These are phyloP conservation scores for Hyaloscypha variabilis DNA, from an alignment of 495 filamentous ascomycete genomes.

Conservation along the genomic window DNA sequence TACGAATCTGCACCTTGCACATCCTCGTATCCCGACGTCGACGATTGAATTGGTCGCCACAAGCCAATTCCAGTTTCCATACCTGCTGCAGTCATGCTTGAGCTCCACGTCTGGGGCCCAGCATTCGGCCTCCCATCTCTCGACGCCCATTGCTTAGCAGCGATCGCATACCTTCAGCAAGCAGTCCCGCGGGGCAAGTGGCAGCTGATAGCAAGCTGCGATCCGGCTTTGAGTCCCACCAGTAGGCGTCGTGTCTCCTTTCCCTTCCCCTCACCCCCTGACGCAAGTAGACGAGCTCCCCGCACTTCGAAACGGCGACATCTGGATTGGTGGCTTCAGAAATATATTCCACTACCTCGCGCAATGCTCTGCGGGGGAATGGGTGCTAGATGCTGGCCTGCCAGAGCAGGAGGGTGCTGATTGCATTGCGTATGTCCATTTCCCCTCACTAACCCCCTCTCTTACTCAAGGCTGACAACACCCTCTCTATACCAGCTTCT, in stretches of 20 bases:
- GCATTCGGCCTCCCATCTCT: slow-evolving; percentile 87
- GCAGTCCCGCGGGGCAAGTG: slow-evolving; percentile 63
- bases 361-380: slow-evolving; percentile 51
- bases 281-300: slow-evolving; percentile 68
- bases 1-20: neutral
- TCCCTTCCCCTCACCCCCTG: neutral
- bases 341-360: slow-evolving; percentile 73
- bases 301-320: slow-evolving; percentile 63
- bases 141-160: slow-evolving; percentile 83
- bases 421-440: slow-evolving; percentile 51
- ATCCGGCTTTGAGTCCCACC: slow-evolving; percentile 73
- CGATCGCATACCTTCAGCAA: slow-evolving; percentile 70
- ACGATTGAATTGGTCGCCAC: neutral
- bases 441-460: neutral
- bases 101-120: slow-evolving; percentile 91
- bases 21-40: neutral
- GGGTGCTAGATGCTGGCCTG: slow-evolving; percentile 57
- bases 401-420: slow-evolving; percentile 51
- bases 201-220: slow-evolving; percentile 75
- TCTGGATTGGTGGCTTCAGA: slow-evolving; percentile 70
- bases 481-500: slow-evolving; percentile 30
- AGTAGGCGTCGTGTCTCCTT: slow-evolving; percentile 52
- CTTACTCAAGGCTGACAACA: neutral
- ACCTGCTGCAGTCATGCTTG: slow-evolving; percentile 45
- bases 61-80: neutral